A percentile compares a stretch with the other conserved stretches of the same genome.
phyloP scores from a whole-genome alignment of 306 rosid genomes.

The Vigna mungo region DNA sequence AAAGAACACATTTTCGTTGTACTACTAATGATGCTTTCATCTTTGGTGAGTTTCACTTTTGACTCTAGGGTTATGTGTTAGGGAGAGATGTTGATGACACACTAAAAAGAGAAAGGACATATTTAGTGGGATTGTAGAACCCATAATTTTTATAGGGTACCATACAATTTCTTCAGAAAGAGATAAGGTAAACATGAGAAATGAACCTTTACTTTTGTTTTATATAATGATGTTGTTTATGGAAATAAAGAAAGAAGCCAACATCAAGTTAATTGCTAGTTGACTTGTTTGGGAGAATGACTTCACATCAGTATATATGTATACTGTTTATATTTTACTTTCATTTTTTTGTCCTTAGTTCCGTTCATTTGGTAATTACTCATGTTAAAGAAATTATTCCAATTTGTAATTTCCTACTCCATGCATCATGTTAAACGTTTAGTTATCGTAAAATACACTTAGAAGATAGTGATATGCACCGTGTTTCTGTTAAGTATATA shows the following conservation, averaged over 20 bases:
- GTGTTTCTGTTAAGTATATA: background rate
- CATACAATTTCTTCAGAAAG: background rate
- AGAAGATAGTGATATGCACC: no score
- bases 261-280: background rate
- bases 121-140: no score
- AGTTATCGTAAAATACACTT: no score
- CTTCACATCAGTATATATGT: background rate
- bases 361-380: no score
- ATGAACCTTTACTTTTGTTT: background rate
- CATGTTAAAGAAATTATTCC: no score
- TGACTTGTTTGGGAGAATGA: constrained; percentile 2
- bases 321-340: background rate
- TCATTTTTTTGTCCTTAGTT: background rate
- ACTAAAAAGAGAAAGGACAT: no score
- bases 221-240: constrained; percentile 1
- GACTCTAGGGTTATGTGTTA: no score
- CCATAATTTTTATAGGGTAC: background rate
- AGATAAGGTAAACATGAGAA: background rate
- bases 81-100: no score
- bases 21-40: background rate
- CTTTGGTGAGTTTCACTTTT: no score
- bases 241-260: constrained; percentile 13
- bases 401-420: no score
- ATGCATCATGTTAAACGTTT: background rate
- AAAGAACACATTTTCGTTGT: background rate